Percentiles rank a stretch among this genome's conserved stretches.
These are phyloP conservation scores for Psilocybe tampanensis DNA, from an alignment of 768 basidiomycete species.

Conservation along the genomic window DNA sequence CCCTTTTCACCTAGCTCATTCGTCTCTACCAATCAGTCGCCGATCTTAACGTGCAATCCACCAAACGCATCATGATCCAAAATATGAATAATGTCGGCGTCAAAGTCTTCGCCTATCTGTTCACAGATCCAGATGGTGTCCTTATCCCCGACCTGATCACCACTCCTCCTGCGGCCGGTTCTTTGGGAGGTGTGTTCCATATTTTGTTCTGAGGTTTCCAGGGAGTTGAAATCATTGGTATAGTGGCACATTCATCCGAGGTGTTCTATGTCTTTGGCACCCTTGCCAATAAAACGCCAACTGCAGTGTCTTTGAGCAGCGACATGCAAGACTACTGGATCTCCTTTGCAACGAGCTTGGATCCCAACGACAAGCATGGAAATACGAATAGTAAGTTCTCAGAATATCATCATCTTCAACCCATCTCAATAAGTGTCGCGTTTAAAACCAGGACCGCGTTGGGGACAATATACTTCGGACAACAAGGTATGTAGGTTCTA, in stretches of 20 bases:
- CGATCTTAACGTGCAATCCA: slow-evolving; percentile 29
- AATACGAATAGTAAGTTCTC: neutral
- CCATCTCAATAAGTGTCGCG: neutral
- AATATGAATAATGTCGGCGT: slow-evolving; percentile 36
- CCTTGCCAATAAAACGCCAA: slow-evolving; percentile 17
- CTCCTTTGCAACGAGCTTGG: slow-evolving; percentile 34
- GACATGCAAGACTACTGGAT: slow-evolving; percentile 41
- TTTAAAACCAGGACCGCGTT: slow-evolving; percentile 3
- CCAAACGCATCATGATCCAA: slow-evolving; percentile 31
- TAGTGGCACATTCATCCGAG: slow-evolving; percentile 24
- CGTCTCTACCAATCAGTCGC: slow-evolving; percentile 18
- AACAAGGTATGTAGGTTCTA: slow-evolving; percentile 7
- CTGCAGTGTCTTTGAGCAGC: slow-evolving; percentile 20
- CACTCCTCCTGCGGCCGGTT: slow-evolving; percentile 20
- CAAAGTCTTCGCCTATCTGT: slow-evolving; percentile 39
- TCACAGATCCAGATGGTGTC: slow-evolving; percentile 30
- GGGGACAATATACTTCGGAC: slow-evolving; percentile 9
- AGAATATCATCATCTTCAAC: neutral
- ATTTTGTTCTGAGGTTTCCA: neutral
- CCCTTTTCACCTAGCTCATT: slow-evolving; percentile 2
- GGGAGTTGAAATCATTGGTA: neutral
- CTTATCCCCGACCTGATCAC: slow-evolving; percentile 8
- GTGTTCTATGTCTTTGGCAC: slow-evolving; percentile 32
- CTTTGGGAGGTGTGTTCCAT: slow-evolving; percentile 27
- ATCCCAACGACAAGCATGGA: slow-evolving; percentile 37